phyloP scores from a whole-genome alignment of 2,329 filamentous ascomycete genomes.

The Leptographium procerum region DNA sequence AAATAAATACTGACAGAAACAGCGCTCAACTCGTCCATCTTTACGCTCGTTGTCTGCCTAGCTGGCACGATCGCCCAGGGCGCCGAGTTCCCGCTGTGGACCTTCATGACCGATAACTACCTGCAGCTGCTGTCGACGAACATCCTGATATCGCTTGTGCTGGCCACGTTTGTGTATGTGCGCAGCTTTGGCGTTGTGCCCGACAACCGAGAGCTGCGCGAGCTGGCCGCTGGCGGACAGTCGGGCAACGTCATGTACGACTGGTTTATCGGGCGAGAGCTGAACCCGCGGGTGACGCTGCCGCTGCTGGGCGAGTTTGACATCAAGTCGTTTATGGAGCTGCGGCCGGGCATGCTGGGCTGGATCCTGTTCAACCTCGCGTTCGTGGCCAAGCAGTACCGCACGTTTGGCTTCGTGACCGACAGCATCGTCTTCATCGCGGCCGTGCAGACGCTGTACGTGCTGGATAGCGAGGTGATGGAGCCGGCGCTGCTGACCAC shows the following conservation, averaged over 20 bases:
- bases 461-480: constrained; percentile 76
- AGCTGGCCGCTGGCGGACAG: constrained; percentile 72
- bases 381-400: constrained; percentile 81
- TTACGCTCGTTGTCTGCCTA: constrained; percentile 58
- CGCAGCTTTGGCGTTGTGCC: constrained; percentile 62
- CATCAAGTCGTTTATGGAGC: constrained; percentile 80
- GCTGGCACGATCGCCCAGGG: constrained; percentile 69
- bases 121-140: constrained; percentile 75
- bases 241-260: constrained; percentile 84
- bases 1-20: neutral
- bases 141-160: constrained; percentile 59
- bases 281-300: constrained; percentile 75
- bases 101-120: constrained; percentile 86
- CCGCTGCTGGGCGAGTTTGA: constrained; percentile 78
- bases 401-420: constrained; percentile 68
- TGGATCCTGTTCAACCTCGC: constrained; percentile 81
- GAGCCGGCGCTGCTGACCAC: constrained; percentile 83
- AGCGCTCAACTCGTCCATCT: constrained; percentile 67
- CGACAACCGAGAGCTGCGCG: constrained; percentile 44
- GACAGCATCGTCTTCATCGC: constrained; percentile 78
- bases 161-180: constrained; percentile 72
- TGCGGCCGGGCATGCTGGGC: constrained; percentile 82
- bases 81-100: constrained; percentile 78
- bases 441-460: constrained; percentile 67
- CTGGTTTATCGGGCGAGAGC: constrained; percentile 91